Evolutionary conservation across 1,139 yeast species (phyloP).

Genomic region (Pichia sorboxylosa): DNA sequence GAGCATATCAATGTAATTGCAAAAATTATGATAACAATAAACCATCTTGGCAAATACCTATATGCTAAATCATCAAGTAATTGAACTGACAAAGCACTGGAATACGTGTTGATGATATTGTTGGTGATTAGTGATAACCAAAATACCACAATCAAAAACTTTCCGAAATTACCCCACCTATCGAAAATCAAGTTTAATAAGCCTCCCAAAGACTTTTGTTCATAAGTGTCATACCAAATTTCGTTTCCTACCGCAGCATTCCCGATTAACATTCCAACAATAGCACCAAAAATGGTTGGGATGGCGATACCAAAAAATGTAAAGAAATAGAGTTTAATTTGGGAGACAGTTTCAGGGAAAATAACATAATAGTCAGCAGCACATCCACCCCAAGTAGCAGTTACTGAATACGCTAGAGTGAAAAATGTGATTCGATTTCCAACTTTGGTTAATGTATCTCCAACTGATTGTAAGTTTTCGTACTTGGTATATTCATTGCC

Average conservation of each 20-base stretch:
- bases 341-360: slow-evolving; percentile 65
- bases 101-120: slow-evolving; percentile 71
- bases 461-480: slow-evolving; percentile 28
- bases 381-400: slow-evolving; percentile 85
- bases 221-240: slow-evolving; percentile 52
- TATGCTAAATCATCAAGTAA: slow-evolving; percentile 46
- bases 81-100: slow-evolving; percentile 74
- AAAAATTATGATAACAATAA: slow-evolving; percentile 59
- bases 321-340: slow-evolving; percentile 40
- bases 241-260: slow-evolving; percentile 48
- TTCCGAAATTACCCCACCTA: slow-evolving; percentile 75
- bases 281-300: slow-evolving; percentile 73
- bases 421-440: slow-evolving; percentile 71
- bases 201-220: slow-evolving; percentile 65
- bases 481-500: slow-evolving; percentile 38
- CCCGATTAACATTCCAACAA: slow-evolving; percentile 61
- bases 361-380: slow-evolving; percentile 78
- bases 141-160: slow-evolving; percentile 56
- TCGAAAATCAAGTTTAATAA: slow-evolving; percentile 53
- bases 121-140: slow-evolving; percentile 70
- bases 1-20: slow-evolving; percentile 58
- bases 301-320: slow-evolving; percentile 60
- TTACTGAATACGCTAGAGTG: slow-evolving; percentile 64
- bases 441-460: slow-evolving; percentile 27
- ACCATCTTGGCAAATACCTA: slow-evolving; percentile 67